phyloP scores from a whole-genome alignment of 345 rosid genomes.

The Luvunga scandens region DNA sequence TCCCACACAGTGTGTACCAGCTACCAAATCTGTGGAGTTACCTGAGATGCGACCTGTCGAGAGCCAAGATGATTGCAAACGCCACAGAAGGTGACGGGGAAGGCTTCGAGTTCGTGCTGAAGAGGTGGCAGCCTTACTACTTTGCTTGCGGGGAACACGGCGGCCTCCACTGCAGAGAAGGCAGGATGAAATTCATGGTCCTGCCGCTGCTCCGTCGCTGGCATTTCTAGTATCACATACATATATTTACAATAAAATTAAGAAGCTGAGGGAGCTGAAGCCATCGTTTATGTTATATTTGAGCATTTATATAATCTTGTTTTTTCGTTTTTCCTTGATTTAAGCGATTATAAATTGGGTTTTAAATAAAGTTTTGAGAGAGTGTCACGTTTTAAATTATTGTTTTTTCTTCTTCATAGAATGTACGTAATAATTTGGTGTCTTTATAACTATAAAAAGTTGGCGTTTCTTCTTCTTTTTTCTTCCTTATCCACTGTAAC shows the following conservation, averaged over 20 bases:
- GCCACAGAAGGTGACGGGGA: constrained; percentile 51
- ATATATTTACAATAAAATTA: too few relatives aligned
- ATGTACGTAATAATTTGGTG: neutral
- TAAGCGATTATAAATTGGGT: too few relatives aligned
- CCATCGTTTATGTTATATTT: too few relatives aligned
- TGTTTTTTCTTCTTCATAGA: neutral
- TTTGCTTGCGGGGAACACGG: constrained; percentile 64
- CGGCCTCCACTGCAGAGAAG: constrained; percentile 62
- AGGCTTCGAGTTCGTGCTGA: constrained; percentile 58
- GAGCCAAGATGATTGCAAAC: constrained; percentile 49
- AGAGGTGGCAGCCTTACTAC: constrained; percentile 45
- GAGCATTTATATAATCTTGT: too few relatives aligned
- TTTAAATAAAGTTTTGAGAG: too few relatives aligned
- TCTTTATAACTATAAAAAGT: neutral
- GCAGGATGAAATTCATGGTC: constrained; percentile 65
- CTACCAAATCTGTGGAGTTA: constrained; percentile 48
- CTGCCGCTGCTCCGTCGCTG: constrained; percentile 39
- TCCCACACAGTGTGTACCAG: constrained; percentile 65
- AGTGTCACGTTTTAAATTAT: neutral
- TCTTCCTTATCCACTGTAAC: too few relatives aligned
- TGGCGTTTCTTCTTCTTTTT: neutral
- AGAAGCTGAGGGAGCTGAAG: too few relatives aligned
- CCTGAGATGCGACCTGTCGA: constrained; percentile 41
- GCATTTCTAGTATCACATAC: neutral
- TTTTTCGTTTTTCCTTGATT: too few relatives aligned